Conservation (phyloP, 2,329 filamentous ascomycete species). For the Penicillium freii region DNA sequence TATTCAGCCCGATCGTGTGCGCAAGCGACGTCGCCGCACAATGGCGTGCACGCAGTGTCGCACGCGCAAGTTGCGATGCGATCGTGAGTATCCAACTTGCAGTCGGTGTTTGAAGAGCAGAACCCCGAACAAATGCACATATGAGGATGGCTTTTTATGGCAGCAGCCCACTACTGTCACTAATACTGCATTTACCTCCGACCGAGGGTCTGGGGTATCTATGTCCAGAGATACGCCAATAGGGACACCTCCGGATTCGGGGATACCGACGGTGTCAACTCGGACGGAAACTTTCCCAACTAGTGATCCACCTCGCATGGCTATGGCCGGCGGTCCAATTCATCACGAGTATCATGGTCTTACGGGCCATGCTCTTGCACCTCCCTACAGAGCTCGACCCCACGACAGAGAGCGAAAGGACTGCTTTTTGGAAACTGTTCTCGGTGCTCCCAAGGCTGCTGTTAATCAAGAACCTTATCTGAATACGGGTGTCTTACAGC, state of each 20-base stretch:
- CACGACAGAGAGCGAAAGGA: conserved; percentile 29
- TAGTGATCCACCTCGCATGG: conserved; percentile 3
- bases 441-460: conserved; percentile 35
- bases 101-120: conserved; percentile 41
- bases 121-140: conserved; percentile 38
- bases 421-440: conserved; percentile 36
- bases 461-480: conserved; percentile 34
- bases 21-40: conserved; percentile 41
- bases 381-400: conserved; percentile 7
- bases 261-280: conserved; percentile 27
- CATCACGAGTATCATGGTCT: conserved; percentile 7
- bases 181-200: conserved; percentile 24
- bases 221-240: conserved; percentile 19
- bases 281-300: conserved; percentile 21
- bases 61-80: conserved; percentile 44
- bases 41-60: conserved; percentile 45
- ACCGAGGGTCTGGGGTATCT: conserved; percentile 23
- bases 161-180: conserved; percentile 39
- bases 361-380: conserved; percentile 1
- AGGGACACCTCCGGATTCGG: conserved; percentile 33
- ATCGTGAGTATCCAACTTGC: conserved; percentile 43
- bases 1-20: conserved; percentile 29
- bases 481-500: conserved; percentile 29
- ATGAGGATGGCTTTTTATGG: conserved; percentile 43
- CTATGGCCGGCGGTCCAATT: conserved; percentile 7